These are phyloP conservation scores for Hymenoscyphus occultus DNA, from an alignment of 2,329 filamentous ascomycete genomes.

Conservation along the genomic window DNA sequence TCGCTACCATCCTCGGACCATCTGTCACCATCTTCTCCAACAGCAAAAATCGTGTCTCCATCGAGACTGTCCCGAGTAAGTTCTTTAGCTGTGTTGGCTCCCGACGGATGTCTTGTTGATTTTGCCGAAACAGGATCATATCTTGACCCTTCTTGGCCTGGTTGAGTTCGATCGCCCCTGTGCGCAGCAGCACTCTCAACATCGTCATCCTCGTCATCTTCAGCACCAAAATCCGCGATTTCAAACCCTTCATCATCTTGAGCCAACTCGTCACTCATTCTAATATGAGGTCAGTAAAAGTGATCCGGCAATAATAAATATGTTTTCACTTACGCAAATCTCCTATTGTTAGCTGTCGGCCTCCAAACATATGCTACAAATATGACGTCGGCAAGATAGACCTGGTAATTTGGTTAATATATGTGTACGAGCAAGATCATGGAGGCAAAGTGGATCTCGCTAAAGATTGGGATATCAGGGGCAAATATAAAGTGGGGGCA, in stretches of 20 bases:
- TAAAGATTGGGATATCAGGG: neutral
- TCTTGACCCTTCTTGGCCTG: conserved; percentile 35
- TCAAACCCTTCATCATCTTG: conserved; percentile 99
- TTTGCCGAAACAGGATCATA: conserved; percentile 35
- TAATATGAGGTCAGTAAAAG: neutral
- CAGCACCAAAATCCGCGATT: conserved; percentile 83
- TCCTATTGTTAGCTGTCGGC: conserved; percentile 91
- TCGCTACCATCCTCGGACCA: conserved; percentile 73
- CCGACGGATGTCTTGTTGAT: conserved; percentile 11
- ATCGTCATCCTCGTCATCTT: conserved; percentile 61
- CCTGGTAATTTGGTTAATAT: neutral
- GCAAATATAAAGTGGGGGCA: conserved; percentile 1
- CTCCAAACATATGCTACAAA: conserved; percentile 96
- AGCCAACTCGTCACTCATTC: conserved; percentile 96
- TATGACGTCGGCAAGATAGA: conserved; percentile 84
- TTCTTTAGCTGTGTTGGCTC: conserved; percentile 27
- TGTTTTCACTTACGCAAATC: conserved; percentile 60
- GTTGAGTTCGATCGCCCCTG: conserved; percentile 48
- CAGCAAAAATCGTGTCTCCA: conserved; percentile 93
- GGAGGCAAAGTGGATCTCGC: neutral
- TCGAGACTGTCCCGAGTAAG: conserved; percentile 64
- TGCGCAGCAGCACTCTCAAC: conserved; percentile 37
- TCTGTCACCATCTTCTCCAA: conserved; percentile 79
- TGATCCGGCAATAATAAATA: neutral
- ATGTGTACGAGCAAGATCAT: neutral